These are phyloP conservation scores for Cercis canadensis DNA, from an alignment of 306 rosid species.

Conservation along the genomic window DNA sequence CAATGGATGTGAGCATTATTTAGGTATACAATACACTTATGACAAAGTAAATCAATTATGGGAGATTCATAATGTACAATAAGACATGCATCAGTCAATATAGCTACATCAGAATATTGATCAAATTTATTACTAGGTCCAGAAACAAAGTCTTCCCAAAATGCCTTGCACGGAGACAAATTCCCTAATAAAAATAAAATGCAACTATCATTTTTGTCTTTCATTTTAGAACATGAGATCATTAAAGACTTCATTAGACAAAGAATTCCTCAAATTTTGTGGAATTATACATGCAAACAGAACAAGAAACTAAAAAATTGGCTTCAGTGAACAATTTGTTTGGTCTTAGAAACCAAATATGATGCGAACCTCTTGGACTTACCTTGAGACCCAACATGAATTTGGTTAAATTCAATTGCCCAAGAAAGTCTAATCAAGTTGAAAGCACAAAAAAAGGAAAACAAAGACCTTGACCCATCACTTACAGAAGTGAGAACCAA, in stretches of 20 bases:
- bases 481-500: too few species aligned
- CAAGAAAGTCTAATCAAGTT: too few species aligned
- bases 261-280: constrained; percentile 56
- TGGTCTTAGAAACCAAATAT: too few species aligned
- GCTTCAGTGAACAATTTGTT: too few species aligned
- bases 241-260: constrained; percentile 56
- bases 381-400: too few species aligned
- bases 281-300: constrained; percentile 57
- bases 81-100: constrained; percentile 55
- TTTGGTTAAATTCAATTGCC: too few species aligned
- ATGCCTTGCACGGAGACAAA: too few species aligned
- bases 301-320: too few species aligned
- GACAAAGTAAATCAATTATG: constrained; percentile 41
- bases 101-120: constrained; percentile 42
- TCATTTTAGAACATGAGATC: constrained; percentile 47
- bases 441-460: too few species aligned
- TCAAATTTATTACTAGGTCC: constrained; percentile 46
- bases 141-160: too few species aligned
- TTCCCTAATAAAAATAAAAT: constrained; percentile 57
- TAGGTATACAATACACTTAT: constrained; percentile 50
- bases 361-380: too few species aligned
- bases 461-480: too few species aligned
- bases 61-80: constrained; percentile 59
- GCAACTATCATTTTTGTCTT: constrained; percentile 56
- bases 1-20: constrained; percentile 74